These are phyloP conservation scores for Centaurea solstitialis DNA, from an alignment of 129 eudicot species.

Conservation along the genomic window DNA sequence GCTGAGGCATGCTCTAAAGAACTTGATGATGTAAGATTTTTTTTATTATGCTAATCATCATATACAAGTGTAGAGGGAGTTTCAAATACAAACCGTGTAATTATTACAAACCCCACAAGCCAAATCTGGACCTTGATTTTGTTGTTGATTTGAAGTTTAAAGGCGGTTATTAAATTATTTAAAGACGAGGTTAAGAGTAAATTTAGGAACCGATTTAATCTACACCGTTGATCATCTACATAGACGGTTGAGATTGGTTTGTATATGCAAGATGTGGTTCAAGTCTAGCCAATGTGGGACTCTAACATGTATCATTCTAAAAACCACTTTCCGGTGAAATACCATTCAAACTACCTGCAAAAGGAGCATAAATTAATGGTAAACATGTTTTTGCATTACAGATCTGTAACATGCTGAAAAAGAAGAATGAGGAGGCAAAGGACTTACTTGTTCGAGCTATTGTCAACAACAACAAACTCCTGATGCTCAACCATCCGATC, in stretches of 20 bases:
- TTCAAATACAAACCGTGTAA: background rate
- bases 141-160: background rate
- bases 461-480: conserved; percentile 78
- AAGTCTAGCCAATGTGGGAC: background rate
- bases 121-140: background rate
- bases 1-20: conserved; percentile 84
- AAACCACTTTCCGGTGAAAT: too few species aligned
- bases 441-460: conserved; percentile 80
- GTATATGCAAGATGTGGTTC: background rate
- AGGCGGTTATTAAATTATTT: background rate
- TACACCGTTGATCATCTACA: background rate
- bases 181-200: background rate
- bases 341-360: conserved; percentile 3
- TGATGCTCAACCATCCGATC: conserved; percentile 81
- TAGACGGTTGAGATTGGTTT: too few species aligned
- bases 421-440: conserved; percentile 93
- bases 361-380: background rate
- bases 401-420: conserved; percentile 83
- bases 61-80: background rate
- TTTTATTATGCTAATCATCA: background rate
- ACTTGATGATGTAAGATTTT: conserved; percentile 73
- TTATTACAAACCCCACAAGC: background rate
- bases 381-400: conserved; percentile 34
- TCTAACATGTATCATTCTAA: background rate
- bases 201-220: background rate